These are phyloP conservation scores for Penicillium sp. DNA, from an alignment of 2,329 filamentous ascomycete genomes.

Conservation along the genomic window DNA sequence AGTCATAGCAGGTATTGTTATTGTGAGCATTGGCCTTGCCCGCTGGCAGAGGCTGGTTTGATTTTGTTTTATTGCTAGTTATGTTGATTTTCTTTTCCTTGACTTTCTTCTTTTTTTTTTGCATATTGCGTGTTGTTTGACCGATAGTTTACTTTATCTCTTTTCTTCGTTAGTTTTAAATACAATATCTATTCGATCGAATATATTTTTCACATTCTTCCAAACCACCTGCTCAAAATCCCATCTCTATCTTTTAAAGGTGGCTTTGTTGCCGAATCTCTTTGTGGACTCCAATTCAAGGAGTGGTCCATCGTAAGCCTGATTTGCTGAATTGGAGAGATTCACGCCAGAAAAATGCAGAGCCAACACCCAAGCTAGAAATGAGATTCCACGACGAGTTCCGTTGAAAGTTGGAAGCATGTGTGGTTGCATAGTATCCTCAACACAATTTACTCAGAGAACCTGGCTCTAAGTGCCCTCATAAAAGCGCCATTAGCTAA, in stretches of 20 bases:
- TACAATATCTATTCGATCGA: background rate
- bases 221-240: background rate
- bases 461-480: background rate
- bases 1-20: constrained; percentile 44
- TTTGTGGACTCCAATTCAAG: too few relatives aligned
- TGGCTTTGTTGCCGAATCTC: too few relatives aligned
- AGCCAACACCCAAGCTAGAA: too few relatives aligned
- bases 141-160: background rate
- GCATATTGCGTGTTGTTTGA: background rate
- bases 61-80: constrained; percentile 1
- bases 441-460: background rate
- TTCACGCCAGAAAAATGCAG: too few relatives aligned
- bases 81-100: background rate
- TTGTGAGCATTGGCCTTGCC: constrained; percentile 39
- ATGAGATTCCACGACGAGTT: too few relatives aligned
- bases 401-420: too few relatives aligned
- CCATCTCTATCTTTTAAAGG: too few relatives aligned
- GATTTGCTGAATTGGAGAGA: too few relatives aligned
- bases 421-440: too few relatives aligned
- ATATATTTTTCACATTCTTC: background rate
- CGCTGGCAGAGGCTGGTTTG: constrained; percentile 44
- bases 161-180: background rate
- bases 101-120: background rate
- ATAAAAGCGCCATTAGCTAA: background rate
- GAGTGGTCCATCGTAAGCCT: too few relatives aligned